phyloP scores from a whole-genome alignment of 495 filamentous ascomycete genomes.

The Endocarpon pusillum region DNA sequence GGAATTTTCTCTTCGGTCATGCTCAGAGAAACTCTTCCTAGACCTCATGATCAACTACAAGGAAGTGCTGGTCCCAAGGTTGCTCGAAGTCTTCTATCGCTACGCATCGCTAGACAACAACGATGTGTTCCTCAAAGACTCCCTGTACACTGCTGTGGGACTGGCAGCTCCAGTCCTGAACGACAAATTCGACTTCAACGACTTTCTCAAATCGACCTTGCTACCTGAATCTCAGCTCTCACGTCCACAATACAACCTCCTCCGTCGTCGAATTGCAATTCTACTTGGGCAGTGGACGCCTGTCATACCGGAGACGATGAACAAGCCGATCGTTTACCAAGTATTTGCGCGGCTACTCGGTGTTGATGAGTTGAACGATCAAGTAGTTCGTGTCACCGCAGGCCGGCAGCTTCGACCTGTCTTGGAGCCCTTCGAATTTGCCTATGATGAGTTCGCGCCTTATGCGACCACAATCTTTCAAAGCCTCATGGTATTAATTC shows the following conservation, averaged over 20 bases:
- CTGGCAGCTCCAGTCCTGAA: conserved; percentile 61
- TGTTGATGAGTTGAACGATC: conserved; percentile 65
- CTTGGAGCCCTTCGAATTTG: conserved; percentile 73
- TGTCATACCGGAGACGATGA: conserved; percentile 45
- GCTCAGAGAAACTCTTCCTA: conserved; percentile 83
- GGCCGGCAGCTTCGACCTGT: conserved; percentile 65
- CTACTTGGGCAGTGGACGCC: conserved; percentile 79
- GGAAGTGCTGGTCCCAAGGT: conserved; percentile 50
- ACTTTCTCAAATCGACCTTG: conserved; percentile 55
- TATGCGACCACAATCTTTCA: conserved; percentile 53
- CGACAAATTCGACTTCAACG: conserved; percentile 60
- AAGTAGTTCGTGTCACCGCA: conserved; percentile 81
- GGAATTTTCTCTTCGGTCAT: conserved; percentile 78
- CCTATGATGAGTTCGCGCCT: conserved; percentile 47
- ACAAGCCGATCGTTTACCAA: conserved; percentile 59
- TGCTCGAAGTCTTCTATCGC: conserved; percentile 61
- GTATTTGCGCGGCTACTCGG: conserved; percentile 82
- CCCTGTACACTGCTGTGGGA: conserved; percentile 83
- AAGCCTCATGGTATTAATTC: conserved; percentile 53
- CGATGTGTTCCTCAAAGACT: conserved; percentile 73
- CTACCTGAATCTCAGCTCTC: conserved; percentile 63
- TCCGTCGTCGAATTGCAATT: conserved; percentile 78
- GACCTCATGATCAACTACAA: conserved; percentile 82
- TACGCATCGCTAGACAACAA: conserved; percentile 47
- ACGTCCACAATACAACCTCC: conserved; percentile 61